phyloP scores from a whole-genome alignment of 2,329 filamentous ascomycete species.

The Lasiodiplodia hormozganensis region DNA sequence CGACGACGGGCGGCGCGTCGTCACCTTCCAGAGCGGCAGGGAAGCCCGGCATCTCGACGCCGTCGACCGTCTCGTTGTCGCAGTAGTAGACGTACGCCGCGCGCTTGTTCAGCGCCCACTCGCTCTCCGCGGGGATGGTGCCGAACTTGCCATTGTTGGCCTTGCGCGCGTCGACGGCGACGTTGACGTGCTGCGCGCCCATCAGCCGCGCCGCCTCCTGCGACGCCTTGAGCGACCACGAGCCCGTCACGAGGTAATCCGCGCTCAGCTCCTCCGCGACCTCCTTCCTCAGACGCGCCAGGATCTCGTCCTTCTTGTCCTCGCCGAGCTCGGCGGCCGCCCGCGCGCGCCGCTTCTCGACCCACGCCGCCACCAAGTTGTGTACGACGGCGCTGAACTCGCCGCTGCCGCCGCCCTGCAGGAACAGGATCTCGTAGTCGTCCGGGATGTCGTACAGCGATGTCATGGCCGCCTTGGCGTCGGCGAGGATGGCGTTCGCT shows the following conservation, averaged over 20 bases:
- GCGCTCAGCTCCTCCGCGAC: slow-evolving; percentile 76
- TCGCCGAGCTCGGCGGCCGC: slow-evolving; percentile 63
- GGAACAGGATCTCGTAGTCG: slow-evolving; percentile 87
- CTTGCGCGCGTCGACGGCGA: slow-evolving; percentile 71
- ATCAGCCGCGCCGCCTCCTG: slow-evolving; percentile 82
- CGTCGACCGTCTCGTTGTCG: slow-evolving; percentile 93
- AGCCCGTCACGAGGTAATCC: slow-evolving; percentile 90
- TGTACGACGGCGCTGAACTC: slow-evolving; percentile 85
- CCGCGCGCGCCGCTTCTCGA: slow-evolving; percentile 69
- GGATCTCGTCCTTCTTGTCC: slow-evolving; percentile 54
- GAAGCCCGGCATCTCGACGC: slow-evolving; percentile 83
- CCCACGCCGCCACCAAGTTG: slow-evolving; percentile 85
- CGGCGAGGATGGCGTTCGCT: slow-evolving; percentile 78
- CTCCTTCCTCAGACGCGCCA: slow-evolving; percentile 67
- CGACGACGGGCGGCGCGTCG: slow-evolving; percentile 75
- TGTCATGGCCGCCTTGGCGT: slow-evolving; percentile 76
- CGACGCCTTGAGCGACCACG: slow-evolving; percentile 88
- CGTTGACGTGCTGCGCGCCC: slow-evolving; percentile 79
- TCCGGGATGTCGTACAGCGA: slow-evolving; percentile 81
- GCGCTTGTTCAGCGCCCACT: slow-evolving; percentile 74
- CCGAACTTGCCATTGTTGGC: slow-evolving; percentile 83
- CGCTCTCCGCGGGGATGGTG: slow-evolving; percentile 76
- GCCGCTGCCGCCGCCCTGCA: slow-evolving; percentile 85
- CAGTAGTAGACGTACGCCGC: slow-evolving; percentile 84
- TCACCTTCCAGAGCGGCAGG: slow-evolving; percentile 71